Evolutionary conservation across 352 stramenopile species (phyloP), one percentile per base, ranked within the genome.

Genomic region (Phytophthora pinifolia): DNA sequence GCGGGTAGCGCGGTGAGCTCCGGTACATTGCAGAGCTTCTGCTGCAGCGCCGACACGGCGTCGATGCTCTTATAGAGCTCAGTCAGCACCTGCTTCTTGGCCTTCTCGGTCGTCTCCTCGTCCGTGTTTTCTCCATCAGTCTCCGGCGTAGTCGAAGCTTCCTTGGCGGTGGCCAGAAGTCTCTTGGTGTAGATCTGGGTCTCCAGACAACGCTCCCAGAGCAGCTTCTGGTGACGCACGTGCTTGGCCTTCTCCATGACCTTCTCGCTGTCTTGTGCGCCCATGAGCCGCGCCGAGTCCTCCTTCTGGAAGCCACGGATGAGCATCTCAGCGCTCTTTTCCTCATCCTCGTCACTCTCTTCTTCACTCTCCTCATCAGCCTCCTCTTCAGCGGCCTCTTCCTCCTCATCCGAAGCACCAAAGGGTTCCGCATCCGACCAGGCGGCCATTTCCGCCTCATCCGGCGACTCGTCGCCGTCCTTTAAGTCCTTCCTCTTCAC

Each of bases 381-480:
- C 6, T 71, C 44, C 1, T 72, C 55, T 14, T 72, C 57, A 0
- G 57, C 62, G 1, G 74, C 62, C n/a, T 74, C 67, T 20, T 83
- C 65, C 6, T 75, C 67, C 4, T 72, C 59, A n/a, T 88, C 83
- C 8, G 83, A 93, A 3, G 52, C 73, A 4, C 77, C 85, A 38
- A 95, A 95, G 5, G 81, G 81, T 65, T 95, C 79, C 0, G 79
- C 85, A 14, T 93, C 85, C 0, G 85, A 93, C 85, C 85, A 95
- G 12, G 85, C 66, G 14, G 69, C 79, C 58, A 92, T 78, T 9
- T 70, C 79, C 36, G 84, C 85, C 45, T 94, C 85, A 22, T 92
- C 80, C 0, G 80, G 83, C 18, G 83, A 93, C 9, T 81, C 64
- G 6, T 43, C 66, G 2, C 70, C 60, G 2, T 51, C 46, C 34